Conservation (phyloP, 192 early-diverging fungal genomes). For the Coemansia biformis region DNA sequence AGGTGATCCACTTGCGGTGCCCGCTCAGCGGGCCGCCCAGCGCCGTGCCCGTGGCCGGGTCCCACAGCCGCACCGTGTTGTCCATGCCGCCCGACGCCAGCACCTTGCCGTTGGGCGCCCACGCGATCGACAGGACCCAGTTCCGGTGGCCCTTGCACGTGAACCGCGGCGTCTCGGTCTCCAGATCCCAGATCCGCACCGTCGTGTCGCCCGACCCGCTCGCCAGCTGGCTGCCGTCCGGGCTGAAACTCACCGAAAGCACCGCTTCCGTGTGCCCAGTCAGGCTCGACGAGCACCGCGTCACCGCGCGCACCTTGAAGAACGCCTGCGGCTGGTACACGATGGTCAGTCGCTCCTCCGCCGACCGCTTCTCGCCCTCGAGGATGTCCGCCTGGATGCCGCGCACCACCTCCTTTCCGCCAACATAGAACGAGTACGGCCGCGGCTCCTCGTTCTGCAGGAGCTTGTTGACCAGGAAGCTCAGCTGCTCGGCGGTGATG, state of each 20-base stretch:
- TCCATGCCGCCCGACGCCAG: conserved; percentile 96
- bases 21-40: conserved; percentile 73
- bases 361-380: conserved; percentile 65
- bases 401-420: conserved; percentile 73
- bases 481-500: conserved; percentile 77
- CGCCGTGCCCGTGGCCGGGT: conserved; percentile 76
- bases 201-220: conserved; percentile 93
- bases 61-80: conserved; percentile 83
- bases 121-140: conserved; percentile 90
- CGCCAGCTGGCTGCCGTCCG: conserved; percentile 86
- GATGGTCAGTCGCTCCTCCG: conserved; percentile 88
- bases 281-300: conserved; percentile 84
- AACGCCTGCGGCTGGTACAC: conserved; percentile 92
- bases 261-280: conserved; percentile 91
- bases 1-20: conserved; percentile 86
- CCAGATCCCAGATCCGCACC: conserved; percentile 94
- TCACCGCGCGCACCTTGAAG: conserved; percentile 89
- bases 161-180: conserved; percentile 88
- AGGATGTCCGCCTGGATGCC: conserved; percentile 77
- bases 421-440: conserved; percentile 91
- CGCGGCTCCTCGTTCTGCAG: conserved; percentile 75
- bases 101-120: conserved; percentile 82
- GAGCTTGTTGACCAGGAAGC: conserved; percentile 85
- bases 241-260: conserved; percentile 82
- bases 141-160: conserved; percentile 81